Base-by-base conservation (phyloP, 345 rosid genomes). In the Dimocarpus longan region DNA sequence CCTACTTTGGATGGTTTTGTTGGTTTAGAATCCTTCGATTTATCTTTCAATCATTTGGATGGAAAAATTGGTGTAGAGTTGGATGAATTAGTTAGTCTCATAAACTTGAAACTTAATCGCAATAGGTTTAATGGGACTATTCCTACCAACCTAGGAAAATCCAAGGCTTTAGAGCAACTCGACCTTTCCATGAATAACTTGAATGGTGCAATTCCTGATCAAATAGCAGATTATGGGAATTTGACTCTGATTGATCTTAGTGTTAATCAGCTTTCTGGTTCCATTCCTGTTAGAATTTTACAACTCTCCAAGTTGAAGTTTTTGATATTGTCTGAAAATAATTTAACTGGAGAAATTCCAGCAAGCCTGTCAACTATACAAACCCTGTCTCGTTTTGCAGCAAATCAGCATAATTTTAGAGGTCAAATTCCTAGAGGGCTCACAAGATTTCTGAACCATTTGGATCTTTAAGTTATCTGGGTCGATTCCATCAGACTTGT, bases 391-490 rank as follows among this genome's bases (percentile, higher is more conserved):
- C 78, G 92, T 24, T 95, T 95, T 80, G 87, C 94, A 19, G 91
- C 95, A 0, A 87, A 91, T 50, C 85, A 75, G 46, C 91, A 94
- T 80, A 3, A 0, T 11, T 88, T 93, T 76, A 18, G 0, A 3
- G 92, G 91, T 73, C 6, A 21, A 18, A 85, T 95, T 76, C 93
- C 95, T 10, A 68, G 77, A 46, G 85, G 81, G 74, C 77, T 90
- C 77, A 88, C 93, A 19, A 85, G 10, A 16, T 21, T 46, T 81
- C 82, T 95, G 40, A 76, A 6, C 42, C 42, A 42, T 66, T 81
- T 90, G 65, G 95, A 91, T 79, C 92, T 94, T 88, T 82, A 19
- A 18, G 0, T 70, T 91, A 63, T 69, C 10, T 0, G 97, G 92
- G 44, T 11, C 42, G 6, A 85, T 95, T 70, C 92, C 93, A 50